Evolutionary conservation across 1,139 yeast genomes (phyloP).

Genomic region (Zygosaccharomyces sapae): DNA sequence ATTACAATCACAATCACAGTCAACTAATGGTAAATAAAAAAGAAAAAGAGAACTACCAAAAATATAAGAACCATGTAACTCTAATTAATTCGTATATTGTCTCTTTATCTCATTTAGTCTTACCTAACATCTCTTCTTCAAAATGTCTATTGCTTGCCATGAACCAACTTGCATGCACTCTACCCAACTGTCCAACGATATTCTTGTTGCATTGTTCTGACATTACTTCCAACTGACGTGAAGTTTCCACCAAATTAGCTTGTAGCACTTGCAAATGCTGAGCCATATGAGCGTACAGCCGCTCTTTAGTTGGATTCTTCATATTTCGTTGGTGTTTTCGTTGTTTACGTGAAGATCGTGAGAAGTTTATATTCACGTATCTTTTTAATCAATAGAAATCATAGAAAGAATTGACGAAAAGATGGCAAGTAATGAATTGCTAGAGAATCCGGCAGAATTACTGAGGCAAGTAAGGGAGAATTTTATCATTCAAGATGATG

Average conservation of each 20-base stretch:
- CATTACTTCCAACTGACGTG: conserved; percentile 29
- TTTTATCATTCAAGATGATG: conserved; percentile 25
- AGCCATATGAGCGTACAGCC: conserved; percentile 34
- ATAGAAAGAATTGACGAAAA: neutral
- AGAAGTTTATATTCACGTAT: neutral
- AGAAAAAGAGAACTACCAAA: neutral
- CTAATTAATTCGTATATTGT: conserved; percentile 1
- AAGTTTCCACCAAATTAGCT: conserved; percentile 27
- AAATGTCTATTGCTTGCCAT: conserved; percentile 33
- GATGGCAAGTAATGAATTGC: conserved; percentile 29
- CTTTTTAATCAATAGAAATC: neutral
- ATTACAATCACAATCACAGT: conserved; percentile 1
- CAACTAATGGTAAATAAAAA: neutral
- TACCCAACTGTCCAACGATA: conserved; percentile 34
- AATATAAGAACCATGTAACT: conserved; percentile 4
- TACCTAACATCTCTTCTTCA: conserved; percentile 28
- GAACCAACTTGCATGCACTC: conserved; percentile 34
- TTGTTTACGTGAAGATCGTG: neutral
- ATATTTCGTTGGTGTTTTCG: conserved; percentile 2
- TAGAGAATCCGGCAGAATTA: conserved; percentile 24
- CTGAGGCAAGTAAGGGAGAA: conserved; percentile 27
- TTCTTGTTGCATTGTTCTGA: conserved; percentile 32
- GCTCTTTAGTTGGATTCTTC: conserved; percentile 29
- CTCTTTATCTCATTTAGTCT: conserved; percentile 11
- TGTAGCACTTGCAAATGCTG: conserved; percentile 30